Evolutionary conservation across 768 basidiomycete genomes (phyloP), one percentile per base, ranked within the genome.

Genomic region (Suillus fuscotomentosus): DNA sequence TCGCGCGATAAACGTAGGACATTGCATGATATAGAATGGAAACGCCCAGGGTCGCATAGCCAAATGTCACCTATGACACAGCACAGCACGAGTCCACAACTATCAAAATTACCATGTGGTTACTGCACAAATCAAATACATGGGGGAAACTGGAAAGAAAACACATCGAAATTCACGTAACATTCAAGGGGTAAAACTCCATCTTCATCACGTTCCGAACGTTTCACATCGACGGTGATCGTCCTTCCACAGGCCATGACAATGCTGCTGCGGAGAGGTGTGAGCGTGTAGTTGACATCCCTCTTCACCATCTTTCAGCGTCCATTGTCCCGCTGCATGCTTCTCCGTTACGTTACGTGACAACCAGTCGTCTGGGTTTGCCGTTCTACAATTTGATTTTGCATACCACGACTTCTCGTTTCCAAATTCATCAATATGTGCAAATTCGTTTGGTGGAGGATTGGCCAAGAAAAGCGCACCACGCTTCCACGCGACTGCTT

Each of bases 381-480:
- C 5, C 5, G 24, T 27, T 17, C 27, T 27, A 24, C 39, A 11
- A 15, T 27, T 24, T 41, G 38, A 24, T 20, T 24, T 41, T 11
- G 39, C 15, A 22, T 13, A 31, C 24, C 27, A 59, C 10, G 41
- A 10, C 27, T 42, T 59, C 62, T 11, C 15, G 6, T 24, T 20
- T 67, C 63, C 71, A 41, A 70, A 68, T 34, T 24, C 63, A 9
- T 60, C 60, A 3, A 60, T 66, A 8, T 41, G 36, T 24, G n/a
- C 48, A 5, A 36, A 22, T 64, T 66, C 71, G 3, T 60, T 63
- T n/a, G 15, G 61, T 8, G 65, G 70, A 15, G 60, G 62, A 48
- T 71, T 66, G 6, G 65, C 24, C 7, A 66, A 2, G 50, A 60
- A 65, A 1, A 73, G 66, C 55, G 65, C 65, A 2, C 70, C 65